Evolutionary conservation across 2,329 filamentous ascomycete species (phyloP).

Genomic region (Pseudovirgaria hyperparasitica): DNA sequence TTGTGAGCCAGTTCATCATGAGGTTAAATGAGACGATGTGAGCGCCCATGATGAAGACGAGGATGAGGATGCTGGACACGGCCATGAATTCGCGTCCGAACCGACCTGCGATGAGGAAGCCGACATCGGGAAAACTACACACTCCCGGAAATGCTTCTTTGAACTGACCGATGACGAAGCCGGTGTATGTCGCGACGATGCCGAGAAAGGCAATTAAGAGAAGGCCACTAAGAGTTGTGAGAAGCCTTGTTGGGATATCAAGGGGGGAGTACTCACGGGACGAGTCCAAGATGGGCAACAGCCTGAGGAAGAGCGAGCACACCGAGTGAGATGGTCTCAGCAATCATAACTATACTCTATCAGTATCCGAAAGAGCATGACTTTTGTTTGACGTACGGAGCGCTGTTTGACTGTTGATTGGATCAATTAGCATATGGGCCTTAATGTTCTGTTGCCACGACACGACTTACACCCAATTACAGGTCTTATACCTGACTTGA

Average conservation of each 20-base stretch:
- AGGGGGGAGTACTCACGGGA: conserved; percentile 27
- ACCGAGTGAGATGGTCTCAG: conserved; percentile 46
- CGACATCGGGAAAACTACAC: conserved; percentile 56
- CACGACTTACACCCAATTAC: conserved; percentile 33
- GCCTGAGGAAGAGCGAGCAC: conserved; percentile 43
- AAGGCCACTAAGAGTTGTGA: conserved; percentile 25
- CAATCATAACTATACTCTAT: conserved; percentile 36
- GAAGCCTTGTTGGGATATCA: conserved; percentile 1
- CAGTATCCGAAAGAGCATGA: neutral
- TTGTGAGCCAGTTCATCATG: conserved; percentile 52
- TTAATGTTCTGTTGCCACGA: neutral
- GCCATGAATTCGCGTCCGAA: conserved; percentile 51
- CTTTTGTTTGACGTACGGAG: conserved; percentile 19
- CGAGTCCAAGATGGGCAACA: conserved; percentile 38
- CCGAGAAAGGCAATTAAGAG: conserved; percentile 42
- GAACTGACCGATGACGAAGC: conserved; percentile 48
- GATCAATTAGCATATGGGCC: conserved; percentile 1
- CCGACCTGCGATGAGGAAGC: conserved; percentile 46
- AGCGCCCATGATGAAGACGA: conserved; percentile 58
- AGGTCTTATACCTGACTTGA: conserved; percentile 38
- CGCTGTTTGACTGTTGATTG: conserved; percentile 26
- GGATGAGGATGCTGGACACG: conserved; percentile 47
- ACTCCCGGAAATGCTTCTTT: conserved; percentile 45
- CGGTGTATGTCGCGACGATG: conserved; percentile 45
- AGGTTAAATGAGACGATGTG: conserved; percentile 60